Base-by-base conservation (phyloP, 1,284 basidiomycete genomes). In the Ustilago shanxiensis region DNA sequence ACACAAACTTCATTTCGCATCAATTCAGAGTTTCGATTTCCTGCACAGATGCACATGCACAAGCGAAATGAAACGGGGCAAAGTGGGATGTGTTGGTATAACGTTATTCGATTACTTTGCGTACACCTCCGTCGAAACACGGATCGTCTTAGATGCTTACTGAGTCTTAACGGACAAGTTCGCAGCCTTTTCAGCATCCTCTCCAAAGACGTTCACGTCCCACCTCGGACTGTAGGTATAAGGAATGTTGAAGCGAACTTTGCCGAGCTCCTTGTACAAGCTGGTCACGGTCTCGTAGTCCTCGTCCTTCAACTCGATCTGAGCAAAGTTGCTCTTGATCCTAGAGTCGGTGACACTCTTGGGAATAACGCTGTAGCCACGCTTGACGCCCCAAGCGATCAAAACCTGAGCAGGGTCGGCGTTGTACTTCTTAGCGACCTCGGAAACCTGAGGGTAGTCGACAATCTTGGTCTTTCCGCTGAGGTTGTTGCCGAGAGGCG, bases 401-500 rank as follows among this genome's bases (percentile, higher is more conserved):
- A 87, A 79, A 18, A 87, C 82, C 64, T 87, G 85, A 18, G 80
- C 84, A 1, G 86, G 79, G 53, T 85, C 81, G 61, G 70, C 83
- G 44, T 77, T 74, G 75, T 79, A 75, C 72, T 81, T 79, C 75
- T 86, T 79, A 24, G 87, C 87, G 22, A 87, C 79, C 58, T 80
- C 82, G 45, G 72, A 60, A 39, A 87, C 82, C 49, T 82, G 79
- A 10, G 81, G 76, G 82, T 84, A 84, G 51, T 82, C 72, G 63
- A 84, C 71, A 56, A 87, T 69, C 69, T 76, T 76, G 31, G 69
- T 79, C 61, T 79, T 73, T 10, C 75, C 75, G 37, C 55, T 59
- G 1, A 82, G 56, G 73, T 82, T 86, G 81, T 87, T 87, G 53
- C 87, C 87, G 29, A 88, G 81, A 13, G 87, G 87, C 13, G 83